phyloP scores from a whole-genome alignment of 176 grass and related monocot genomes.

The Oryza glumipatula region DNA sequence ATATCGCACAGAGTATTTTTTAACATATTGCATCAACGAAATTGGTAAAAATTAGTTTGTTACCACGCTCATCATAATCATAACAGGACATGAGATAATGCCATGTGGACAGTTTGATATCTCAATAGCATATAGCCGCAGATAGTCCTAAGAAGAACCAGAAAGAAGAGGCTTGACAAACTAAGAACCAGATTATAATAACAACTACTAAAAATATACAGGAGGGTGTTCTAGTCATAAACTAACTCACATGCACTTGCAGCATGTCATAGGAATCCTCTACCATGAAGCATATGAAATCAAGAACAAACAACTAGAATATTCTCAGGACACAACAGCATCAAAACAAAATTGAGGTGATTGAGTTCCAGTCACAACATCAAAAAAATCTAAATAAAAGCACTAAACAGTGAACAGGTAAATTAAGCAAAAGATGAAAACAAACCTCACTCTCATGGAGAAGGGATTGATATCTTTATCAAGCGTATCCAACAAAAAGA shows the following conservation, averaged over 20 bases:
- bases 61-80: too few species aligned
- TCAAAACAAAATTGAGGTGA: neutral
- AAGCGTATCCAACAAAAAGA: constrained; percentile 81
- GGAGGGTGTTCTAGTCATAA: neutral
- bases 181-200: neutral
- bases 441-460: constrained; percentile 90
- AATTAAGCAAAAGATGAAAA: neutral
- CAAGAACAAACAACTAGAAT: neutral
- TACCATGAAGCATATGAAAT: neutral
- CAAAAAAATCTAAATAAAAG: neutral
- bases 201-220: neutral
- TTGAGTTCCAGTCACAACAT: neutral
- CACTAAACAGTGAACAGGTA: neutral
- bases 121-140: neutral
- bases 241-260: neutral
- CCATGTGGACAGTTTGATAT: neutral
- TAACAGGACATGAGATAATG: neutral
- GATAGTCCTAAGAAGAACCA: neutral
- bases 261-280: neutral
- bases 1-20: neutral
- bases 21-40: neutral
- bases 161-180: neutral
- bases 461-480: constrained; percentile 90
- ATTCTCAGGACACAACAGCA: neutral
- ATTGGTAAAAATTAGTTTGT: neutral